Evolutionary conservation across 75 land plant genomes (phyloP).

Genomic region (Selaginella moellendorffii): DNA sequence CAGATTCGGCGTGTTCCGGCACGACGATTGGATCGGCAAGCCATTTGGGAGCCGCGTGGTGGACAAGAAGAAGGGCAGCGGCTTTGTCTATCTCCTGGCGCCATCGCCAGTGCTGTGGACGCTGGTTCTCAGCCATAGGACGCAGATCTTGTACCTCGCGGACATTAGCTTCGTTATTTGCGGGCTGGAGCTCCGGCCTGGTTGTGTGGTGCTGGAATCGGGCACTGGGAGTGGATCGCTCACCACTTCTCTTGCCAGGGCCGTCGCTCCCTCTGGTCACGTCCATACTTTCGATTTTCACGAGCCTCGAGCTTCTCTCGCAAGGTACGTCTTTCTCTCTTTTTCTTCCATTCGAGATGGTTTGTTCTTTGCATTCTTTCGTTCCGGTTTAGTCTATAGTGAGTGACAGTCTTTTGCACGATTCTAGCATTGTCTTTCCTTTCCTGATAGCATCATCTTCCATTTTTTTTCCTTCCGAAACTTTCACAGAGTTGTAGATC

Average conservation of each 20-base stretch:
- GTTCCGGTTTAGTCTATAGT: too few relatives aligned
- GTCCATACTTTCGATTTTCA: conserved; percentile 92
- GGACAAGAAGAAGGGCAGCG: conserved; percentile 51
- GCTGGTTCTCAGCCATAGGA: conserved; percentile 78
- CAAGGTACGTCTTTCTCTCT: conserved; percentile 33
- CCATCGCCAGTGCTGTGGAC: conserved; percentile 95
- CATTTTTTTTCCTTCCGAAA: too few relatives aligned
- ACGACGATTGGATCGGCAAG: conserved; percentile 86
- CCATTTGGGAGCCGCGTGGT: conserved; percentile 71
- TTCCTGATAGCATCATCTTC: too few relatives aligned
- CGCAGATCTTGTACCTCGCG: conserved; percentile 82
- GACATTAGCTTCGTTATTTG: conserved; percentile 83
- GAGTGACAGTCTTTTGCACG: too few relatives aligned
- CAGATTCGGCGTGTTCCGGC: conserved; percentile 59
- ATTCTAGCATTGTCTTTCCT: too few relatives aligned
- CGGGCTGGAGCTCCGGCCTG: conserved; percentile 74
- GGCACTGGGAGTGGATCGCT: conserved; percentile 96
- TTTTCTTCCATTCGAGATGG: neutral
- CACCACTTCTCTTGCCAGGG: conserved; percentile 73
- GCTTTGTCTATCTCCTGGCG: conserved; percentile 66
- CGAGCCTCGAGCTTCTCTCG: conserved; percentile 71
- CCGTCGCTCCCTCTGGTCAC: conserved; percentile 76
- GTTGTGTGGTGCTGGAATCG: conserved; percentile 68
- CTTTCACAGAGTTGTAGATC: too few relatives aligned
- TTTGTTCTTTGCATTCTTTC: neutral